These are phyloP conservation scores for Blastobotrys apis DNA, from an alignment of 1,139 yeast genomes.

Conservation along the genomic window DNA sequence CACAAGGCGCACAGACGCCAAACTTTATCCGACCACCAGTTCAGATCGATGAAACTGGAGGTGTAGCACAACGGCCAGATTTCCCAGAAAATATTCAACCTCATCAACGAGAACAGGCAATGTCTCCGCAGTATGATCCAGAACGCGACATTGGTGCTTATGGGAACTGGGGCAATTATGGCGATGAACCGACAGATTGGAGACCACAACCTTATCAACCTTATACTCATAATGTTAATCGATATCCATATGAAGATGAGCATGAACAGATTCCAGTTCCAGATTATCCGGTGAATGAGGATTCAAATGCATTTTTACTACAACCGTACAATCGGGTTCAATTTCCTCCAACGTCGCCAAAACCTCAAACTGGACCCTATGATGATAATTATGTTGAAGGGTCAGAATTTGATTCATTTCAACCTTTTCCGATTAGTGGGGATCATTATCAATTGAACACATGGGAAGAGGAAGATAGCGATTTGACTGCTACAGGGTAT, in stretches of 20 bases:
- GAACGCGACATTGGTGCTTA: not conserved
- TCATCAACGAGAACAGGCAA: not conserved
- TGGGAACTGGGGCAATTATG: conserved; percentile 5
- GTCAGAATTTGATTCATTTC: conserved; percentile 28
- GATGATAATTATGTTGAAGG: conserved; percentile 24
- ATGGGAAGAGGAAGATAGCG: conserved; percentile 28
- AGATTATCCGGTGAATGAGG: conserved; percentile 9
- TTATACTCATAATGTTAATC: not conserved
- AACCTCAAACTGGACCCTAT: conserved; percentile 4
- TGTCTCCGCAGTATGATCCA: not conserved
- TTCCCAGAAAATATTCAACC: no score
- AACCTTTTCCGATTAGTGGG: conserved; percentile 38
- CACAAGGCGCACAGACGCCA: conserved; percentile 7
- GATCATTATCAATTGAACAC: conserved; percentile 40
- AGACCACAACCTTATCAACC: not conserved
- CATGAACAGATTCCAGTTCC: not conserved
- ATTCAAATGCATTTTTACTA: conserved; percentile 11
- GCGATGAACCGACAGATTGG: not conserved
- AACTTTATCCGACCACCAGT: not conserved
- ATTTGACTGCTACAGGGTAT: conserved; percentile 22
- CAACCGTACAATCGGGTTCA: conserved; percentile 11
- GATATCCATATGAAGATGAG: not conserved
- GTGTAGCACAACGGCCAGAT: no score
- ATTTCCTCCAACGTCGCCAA: not conserved
- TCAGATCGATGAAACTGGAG: not conserved